Conservation (phyloP, 306 rosid genomes). For the Boehmeria nivea region DNA sequence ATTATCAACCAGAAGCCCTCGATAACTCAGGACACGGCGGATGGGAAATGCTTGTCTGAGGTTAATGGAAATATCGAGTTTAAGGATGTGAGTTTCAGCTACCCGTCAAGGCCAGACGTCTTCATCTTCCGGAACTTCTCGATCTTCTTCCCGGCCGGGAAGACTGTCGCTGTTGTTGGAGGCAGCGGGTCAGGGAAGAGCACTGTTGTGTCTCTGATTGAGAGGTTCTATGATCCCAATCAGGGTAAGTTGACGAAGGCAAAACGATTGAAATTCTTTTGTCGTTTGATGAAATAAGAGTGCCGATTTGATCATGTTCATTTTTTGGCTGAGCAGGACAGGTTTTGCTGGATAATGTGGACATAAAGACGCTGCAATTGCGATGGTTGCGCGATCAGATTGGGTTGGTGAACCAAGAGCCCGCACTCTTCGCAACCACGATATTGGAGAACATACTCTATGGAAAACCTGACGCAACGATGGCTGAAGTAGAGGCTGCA, state of each 20-base stretch:
- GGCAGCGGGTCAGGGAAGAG: conserved; percentile 99
- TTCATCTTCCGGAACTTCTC: conserved; percentile 73
- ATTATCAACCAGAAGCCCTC: conserved; percentile 83
- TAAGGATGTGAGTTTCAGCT: conserved; percentile 84
- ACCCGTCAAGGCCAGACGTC: conserved; percentile 91
- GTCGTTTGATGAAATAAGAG: neutral
- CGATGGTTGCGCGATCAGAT: conserved; percentile 95
- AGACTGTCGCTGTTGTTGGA: conserved; percentile 92
- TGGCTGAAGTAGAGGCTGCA: conserved; percentile 86
- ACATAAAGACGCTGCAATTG: conserved; percentile 73
- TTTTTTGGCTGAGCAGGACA: conserved; percentile 53
- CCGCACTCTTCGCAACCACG: conserved; percentile 94
- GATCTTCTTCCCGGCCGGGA: conserved; percentile 90
- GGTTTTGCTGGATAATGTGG: conserved; percentile 73
- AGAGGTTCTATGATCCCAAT: conserved; percentile 94
- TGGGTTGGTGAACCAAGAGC: conserved; percentile 96
- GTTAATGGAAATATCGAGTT: conserved; percentile 82
- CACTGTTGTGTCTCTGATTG: conserved; percentile 91
- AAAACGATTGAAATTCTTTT: neutral
- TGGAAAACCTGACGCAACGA: conserved; percentile 83
- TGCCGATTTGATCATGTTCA: conserved; percentile 5
- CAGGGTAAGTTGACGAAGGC: conserved; percentile 44
- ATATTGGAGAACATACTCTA: conserved; percentile 89
- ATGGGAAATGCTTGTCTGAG: conserved; percentile 68
- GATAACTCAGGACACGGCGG: conserved; percentile 60